Conservation (phyloP, 305 asterid species). For the Striga hermonthica region DNA sequence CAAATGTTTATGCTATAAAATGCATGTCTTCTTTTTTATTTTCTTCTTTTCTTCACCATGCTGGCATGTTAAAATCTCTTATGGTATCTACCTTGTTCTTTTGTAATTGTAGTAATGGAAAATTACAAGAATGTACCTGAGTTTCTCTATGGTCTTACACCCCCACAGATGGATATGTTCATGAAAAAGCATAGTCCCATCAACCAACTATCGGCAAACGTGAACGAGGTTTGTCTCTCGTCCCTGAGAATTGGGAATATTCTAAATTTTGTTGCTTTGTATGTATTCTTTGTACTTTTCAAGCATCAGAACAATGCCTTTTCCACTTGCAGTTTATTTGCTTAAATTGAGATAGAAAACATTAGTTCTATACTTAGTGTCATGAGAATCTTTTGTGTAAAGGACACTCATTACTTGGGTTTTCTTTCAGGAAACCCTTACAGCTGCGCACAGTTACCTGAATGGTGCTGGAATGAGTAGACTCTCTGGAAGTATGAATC, state of each 20-base stretch:
- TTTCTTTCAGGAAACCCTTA: slow-evolving; percentile 63
- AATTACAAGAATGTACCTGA: slow-evolving; percentile 76
- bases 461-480: slow-evolving; percentile 73
- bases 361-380: background rate
- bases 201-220: slow-evolving; percentile 59
- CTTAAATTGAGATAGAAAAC: background rate
- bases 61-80: too few species aligned
- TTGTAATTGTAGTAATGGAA: slow-evolving; percentile 58
- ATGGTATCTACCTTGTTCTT: too few species aligned
- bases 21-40: too few species aligned
- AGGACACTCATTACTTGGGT: slow-evolving; percentile 16
- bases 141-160: slow-evolving; percentile 77
- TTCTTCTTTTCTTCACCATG: too few species aligned
- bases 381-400: background rate
- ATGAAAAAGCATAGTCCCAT: slow-evolving; percentile 82
- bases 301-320: too few species aligned
- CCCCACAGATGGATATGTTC: slow-evolving; percentile 93
- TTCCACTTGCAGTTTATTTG: background rate
- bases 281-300: background rate
- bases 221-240: slow-evolving; percentile 58
- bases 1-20: too few species aligned
- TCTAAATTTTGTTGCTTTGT: background rate
- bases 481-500: slow-evolving; percentile 46
- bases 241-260: background rate
- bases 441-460: slow-evolving; percentile 63